Conservation (phyloP, 192 early-diverging fungal species). For the Backusella liffmaniae region DNA sequence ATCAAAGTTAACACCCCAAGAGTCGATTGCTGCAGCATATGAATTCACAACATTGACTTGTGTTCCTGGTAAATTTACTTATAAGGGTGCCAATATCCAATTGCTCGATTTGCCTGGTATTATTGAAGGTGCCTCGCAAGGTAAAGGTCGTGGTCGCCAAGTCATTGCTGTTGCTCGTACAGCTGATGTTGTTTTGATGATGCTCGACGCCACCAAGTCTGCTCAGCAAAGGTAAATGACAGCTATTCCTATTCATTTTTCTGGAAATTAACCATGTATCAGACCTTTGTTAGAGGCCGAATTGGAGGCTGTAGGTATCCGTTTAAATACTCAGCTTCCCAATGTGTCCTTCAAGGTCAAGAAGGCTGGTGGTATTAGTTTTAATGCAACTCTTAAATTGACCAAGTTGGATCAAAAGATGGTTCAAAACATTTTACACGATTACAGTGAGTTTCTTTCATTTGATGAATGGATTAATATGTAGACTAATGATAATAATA, state of each 20-base stretch:
- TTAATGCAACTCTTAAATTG: conserved; percentile 88
- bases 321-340: conserved; percentile 82
- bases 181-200: conserved; percentile 95
- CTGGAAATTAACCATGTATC: neutral
- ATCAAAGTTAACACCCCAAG: conserved; percentile 87
- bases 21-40: conserved; percentile 84
- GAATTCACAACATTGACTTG: conserved; percentile 98
- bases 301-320: conserved; percentile 94
- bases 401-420: conserved; percentile 86
- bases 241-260: neutral
- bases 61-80: conserved; percentile 93
- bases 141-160: conserved; percentile 97
- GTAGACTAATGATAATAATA: neutral
- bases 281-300: conserved; percentile 83
- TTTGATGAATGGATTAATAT: too few relatives aligned
- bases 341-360: conserved; percentile 99
- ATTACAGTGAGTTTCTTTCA: conserved; percentile 64
- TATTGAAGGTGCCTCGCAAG: conserved; percentile 96
- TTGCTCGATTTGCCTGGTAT: conserved; percentile 98
- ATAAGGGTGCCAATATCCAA: conserved; percentile 96
- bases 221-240: conserved; percentile 61
- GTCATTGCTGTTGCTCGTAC: conserved; percentile 97
- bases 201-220: conserved; percentile 96
- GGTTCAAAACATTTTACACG: conserved; percentile 92
- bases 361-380: conserved; percentile 95